phyloP scores from a whole-genome alignment of 2,329 filamentous ascomycete species.

The Fusarium cicatricum region DNA sequence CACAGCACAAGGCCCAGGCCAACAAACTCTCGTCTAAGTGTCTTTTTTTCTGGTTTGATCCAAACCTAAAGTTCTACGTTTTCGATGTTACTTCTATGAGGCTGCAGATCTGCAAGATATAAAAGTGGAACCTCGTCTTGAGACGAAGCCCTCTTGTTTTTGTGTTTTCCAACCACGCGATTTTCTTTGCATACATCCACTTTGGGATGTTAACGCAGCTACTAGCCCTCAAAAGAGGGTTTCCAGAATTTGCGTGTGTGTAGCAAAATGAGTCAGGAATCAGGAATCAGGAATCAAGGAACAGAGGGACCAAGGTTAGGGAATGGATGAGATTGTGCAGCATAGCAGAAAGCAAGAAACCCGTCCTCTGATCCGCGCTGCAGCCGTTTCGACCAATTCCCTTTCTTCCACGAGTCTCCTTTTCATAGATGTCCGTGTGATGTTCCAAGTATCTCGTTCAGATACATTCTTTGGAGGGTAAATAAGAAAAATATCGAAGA shows the following conservation, averaged over 20 bases:
- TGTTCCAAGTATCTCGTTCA: conserved; percentile 27
- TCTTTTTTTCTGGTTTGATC: conserved; percentile 14
- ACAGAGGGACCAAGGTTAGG: conserved; percentile 26
- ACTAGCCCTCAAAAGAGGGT: conserved; percentile 20
- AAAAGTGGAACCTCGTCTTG: conserved; percentile 15
- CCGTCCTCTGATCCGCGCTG: conserved; percentile 40
- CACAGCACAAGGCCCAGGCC: conserved; percentile 19
- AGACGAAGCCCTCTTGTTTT: conserved; percentile 24
- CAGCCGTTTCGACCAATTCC: conserved; percentile 34
- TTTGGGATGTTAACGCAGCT: conserved; percentile 7
- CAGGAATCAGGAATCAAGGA: conserved; percentile 16
- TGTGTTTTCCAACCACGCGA: conserved; percentile 16
- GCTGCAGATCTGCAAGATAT: conserved; percentile 9
- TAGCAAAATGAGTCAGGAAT: conserved; percentile 31
- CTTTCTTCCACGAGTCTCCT: conserved; percentile 34
- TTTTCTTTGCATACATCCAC: conserved; percentile 13
- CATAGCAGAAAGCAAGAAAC: conserved; percentile 44
- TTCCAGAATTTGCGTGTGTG: conserved; percentile 34
- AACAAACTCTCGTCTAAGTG: conserved; percentile 29
- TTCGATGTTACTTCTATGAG: conserved; percentile 30
- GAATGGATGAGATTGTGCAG: conserved; percentile 42
- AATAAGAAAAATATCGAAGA: conserved; percentile 26
- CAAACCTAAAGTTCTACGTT: conserved; percentile 26
- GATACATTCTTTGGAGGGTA: conserved; percentile 27
- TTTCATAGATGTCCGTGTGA: conserved; percentile 23